Evolutionary conservation across 192 early-diverging fungal genomes (phyloP), one percentile per base, ranked within the genome.

Genomic region (Oehlia diaphana): DNA sequence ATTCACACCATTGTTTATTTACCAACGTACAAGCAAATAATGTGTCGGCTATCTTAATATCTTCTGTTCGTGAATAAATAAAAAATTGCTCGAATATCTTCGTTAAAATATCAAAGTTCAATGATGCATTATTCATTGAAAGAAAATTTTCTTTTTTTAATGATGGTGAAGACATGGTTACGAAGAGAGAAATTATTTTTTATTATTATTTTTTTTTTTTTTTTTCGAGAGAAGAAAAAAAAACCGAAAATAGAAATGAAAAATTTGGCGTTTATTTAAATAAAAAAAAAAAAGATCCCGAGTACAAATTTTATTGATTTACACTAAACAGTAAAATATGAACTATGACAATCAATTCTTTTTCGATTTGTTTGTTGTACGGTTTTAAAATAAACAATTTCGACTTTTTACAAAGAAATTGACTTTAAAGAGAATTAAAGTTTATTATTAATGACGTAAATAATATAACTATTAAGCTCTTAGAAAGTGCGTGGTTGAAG

Each of bases 1-100:
- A 21, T 26, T 67, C 23, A 67, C 65, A 67, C 65, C 65, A 67
- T 26, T 26, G 33, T 31, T 67, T 67, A 26, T 67, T 67, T 67
- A 67, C 65, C 9, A 67, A 26, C 33, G 33, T 26, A 67, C 65
- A 67, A 58, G 14, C 2, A 6, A 58, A 58, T 58, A 58, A 58
- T 19, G 50, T 58, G 3, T 58, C 13, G 16, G 50, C 50, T 19
- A 58, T 58, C 16, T 58, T 58, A 0, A 58, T 58, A 58, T 58
- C 50, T 58, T 58, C 50, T 5, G 50, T 58, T 4, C 16, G 50
- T 58, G 50, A 58, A 58, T 19, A 58, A 58, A 58, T 58, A 19
- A 58, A 58, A 58, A 58, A 58, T 19, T 58, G 50, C 13, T 58
- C 50, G 16, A 58, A 58, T 58, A 58, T 58, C 19, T 58, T 58